Percentiles rank a stretch among this genome's conserved stretches.
These are phyloP conservation scores for Penicillium antarcticum DNA, from an alignment of 495 filamentous ascomycete genomes.

Conservation along the genomic window DNA sequence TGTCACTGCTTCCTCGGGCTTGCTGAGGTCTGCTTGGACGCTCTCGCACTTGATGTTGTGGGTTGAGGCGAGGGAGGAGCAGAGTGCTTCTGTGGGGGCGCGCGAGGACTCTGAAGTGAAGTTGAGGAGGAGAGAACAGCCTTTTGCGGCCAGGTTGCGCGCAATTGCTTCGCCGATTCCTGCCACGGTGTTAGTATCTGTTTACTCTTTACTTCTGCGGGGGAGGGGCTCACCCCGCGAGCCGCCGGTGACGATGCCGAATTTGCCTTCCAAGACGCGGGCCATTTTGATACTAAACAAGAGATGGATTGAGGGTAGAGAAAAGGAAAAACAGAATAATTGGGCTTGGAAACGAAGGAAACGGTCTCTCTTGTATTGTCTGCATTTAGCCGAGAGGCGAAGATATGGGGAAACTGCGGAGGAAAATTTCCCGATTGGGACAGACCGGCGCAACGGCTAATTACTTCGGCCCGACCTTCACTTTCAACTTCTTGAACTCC, in stretches of 20 bases:
- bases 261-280: slow-evolving; percentile 57
- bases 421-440: slow-evolving; percentile 23
- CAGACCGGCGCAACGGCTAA: slow-evolving; percentile 14
- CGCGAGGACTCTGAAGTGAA: slow-evolving; percentile 62
- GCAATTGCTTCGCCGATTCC: slow-evolving; percentile 87
- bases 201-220: slow-evolving; percentile 3
- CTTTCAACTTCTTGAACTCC: slow-evolving; percentile 53
- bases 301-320: slow-evolving; percentile 2
- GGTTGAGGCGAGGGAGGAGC: slow-evolving; percentile 35
- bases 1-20: slow-evolving; percentile 33
- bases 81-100: slow-evolving; percentile 39
- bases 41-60: slow-evolving; percentile 42
- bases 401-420: slow-evolving; percentile 7
- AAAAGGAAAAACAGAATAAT: not conserved
- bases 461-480: slow-evolving; percentile 10
- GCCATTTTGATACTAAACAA: slow-evolving; percentile 12
- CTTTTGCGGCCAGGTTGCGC: slow-evolving; percentile 73
- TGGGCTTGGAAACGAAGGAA: not conserved
- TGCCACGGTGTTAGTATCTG: slow-evolving; percentile 26
- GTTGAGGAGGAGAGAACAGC: slow-evolving; percentile 64
- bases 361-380: not conserved
- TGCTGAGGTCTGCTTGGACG: slow-evolving; percentile 57
- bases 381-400: slow-evolving; percentile 20
- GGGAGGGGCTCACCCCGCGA: slow-evolving; percentile 56
- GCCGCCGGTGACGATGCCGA: slow-evolving; percentile 74